These are phyloP conservation scores for Lipomyces chichibuensis DNA, from an alignment of 805 yeast species.

Conservation along the genomic window DNA sequence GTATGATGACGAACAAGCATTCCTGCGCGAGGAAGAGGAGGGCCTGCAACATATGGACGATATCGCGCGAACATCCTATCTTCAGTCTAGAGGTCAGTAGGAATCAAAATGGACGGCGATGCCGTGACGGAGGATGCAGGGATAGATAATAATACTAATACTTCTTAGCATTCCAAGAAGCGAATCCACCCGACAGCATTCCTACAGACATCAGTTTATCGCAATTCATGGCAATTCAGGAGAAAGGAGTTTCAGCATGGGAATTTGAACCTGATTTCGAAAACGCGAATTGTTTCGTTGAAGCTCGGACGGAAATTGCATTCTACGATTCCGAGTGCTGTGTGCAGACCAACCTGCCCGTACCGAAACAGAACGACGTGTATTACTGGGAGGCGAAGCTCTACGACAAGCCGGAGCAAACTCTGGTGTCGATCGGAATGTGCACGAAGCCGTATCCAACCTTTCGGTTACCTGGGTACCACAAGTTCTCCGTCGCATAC, in stretches of 20 bases:
- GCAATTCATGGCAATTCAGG: conserved; percentile 71
- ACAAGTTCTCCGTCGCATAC: conserved; percentile 80
- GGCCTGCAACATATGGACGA: conserved; percentile 65
- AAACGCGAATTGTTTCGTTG: conserved; percentile 62
- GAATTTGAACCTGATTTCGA: conserved; percentile 62
- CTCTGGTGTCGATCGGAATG: conserved; percentile 70
- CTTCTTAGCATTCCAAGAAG: conserved; percentile 45
- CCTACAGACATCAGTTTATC: conserved; percentile 54
- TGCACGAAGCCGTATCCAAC: conserved; percentile 89
- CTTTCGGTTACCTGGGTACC: conserved; percentile 91
- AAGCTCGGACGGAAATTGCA: conserved; percentile 60
- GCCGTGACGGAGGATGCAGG: background rate
- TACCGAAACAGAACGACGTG: conserved; percentile 79
- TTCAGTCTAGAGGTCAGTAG: conserved; percentile 59
- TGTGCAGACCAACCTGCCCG: conserved; percentile 78
- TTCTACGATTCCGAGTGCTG: conserved; percentile 64
- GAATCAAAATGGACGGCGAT: background rate
- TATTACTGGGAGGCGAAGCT: conserved; percentile 89
- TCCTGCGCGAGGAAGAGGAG: conserved; percentile 63
- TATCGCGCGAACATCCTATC: conserved; percentile 58
- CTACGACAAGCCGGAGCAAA: conserved; percentile 61
- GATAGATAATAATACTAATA: background rate
- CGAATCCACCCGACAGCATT: conserved; percentile 49
- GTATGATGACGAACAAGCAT: conserved; percentile 64
- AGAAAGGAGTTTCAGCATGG: conserved; percentile 88